Conservation (phyloP, 1,139 yeast genomes). For the Hemisphaericaspora lyxosophila region DNA sequence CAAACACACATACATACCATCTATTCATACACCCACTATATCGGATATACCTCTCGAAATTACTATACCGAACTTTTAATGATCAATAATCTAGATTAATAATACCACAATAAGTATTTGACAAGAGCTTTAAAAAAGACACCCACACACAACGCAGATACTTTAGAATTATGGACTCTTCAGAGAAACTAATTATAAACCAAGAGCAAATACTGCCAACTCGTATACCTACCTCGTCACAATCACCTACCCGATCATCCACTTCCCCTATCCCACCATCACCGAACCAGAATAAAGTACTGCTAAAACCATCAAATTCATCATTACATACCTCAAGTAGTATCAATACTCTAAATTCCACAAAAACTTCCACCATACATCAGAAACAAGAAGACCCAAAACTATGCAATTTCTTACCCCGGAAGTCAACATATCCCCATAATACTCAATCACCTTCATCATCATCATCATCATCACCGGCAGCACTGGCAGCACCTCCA, state of each 20-base stretch:
- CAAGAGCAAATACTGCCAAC: background rate
- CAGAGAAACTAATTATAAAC: background rate
- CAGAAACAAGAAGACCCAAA: conserved; percentile 3
- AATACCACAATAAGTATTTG: background rate
- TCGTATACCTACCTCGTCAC: background rate
- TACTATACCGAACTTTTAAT: background rate
- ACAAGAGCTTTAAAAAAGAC: no score
- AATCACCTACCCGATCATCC: background rate
- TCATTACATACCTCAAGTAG: conserved; percentile 4
- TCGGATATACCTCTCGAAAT: no score
- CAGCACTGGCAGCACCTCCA: conserved; percentile 2
- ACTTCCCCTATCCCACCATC: background rate
- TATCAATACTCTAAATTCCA: conserved; percentile 4
- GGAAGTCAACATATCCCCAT: background rate
- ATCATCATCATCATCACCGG: background rate
- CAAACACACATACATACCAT: no score
- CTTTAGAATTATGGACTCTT: conserved; percentile 2
- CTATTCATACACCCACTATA: no score
- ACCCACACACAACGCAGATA: no score
- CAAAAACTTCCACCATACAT: conserved; percentile 4
- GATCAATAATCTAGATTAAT: background rate
- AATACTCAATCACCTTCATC: background rate
- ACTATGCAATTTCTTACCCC: conserved; percentile 6
- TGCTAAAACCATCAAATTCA: background rate
- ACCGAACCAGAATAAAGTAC: background rate